A percentile compares a stretch with the other conserved stretches of the same genome.
These are phyloP conservation scores for Claviceps fusiformis DNA, from an alignment of 2,329 filamentous ascomycete species.

Conservation along the genomic window DNA sequence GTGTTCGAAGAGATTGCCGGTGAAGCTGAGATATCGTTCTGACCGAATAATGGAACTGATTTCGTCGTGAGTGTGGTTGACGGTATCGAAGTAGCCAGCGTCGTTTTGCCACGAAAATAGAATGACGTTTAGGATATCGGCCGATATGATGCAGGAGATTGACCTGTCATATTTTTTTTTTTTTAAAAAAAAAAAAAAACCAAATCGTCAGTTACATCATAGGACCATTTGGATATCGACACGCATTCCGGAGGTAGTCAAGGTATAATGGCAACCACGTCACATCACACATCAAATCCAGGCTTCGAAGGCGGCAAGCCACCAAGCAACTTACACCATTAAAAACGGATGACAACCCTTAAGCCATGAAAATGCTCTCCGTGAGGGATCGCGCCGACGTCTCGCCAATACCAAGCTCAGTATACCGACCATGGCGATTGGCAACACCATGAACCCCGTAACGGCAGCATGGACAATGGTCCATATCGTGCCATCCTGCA, in stretches of 20 bases:
- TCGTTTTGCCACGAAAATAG: slow-evolving; percentile 7
- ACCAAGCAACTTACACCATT: slow-evolving; percentile 3
- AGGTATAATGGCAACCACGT: neutral
- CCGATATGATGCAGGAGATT: slow-evolving; percentile 4
- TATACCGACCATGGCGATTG: slow-evolving; percentile 2
- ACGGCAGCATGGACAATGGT: slow-evolving; percentile 6
- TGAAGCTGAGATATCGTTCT: slow-evolving; percentile 6
- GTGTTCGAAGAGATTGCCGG: slow-evolving; percentile 6
- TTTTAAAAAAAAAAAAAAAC: neutral
- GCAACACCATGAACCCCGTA: slow-evolving; percentile 5
- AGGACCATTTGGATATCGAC: neutral
- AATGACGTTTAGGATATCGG: slow-evolving; percentile 5
- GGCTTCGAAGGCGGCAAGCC: neutral
- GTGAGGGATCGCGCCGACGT: slow-evolving; percentile 3
- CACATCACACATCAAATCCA: neutral
- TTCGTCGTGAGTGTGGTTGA: slow-evolving; percentile 4
- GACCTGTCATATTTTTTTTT: too few relatives aligned
- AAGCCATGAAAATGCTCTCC: slow-evolving; percentile 4
- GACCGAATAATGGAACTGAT: slow-evolving; percentile 5
- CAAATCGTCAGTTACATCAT: neutral
- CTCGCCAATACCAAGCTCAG: slow-evolving; percentile 3
- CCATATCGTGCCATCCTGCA: slow-evolving; percentile 3
- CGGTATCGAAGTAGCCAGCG: slow-evolving; percentile 5
- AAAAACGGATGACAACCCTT: slow-evolving; percentile 4
- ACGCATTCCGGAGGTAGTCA: neutral